Conservation (phyloP, 2,329 filamentous ascomycete genomes). For the Canariomyces notabilis region DNA sequence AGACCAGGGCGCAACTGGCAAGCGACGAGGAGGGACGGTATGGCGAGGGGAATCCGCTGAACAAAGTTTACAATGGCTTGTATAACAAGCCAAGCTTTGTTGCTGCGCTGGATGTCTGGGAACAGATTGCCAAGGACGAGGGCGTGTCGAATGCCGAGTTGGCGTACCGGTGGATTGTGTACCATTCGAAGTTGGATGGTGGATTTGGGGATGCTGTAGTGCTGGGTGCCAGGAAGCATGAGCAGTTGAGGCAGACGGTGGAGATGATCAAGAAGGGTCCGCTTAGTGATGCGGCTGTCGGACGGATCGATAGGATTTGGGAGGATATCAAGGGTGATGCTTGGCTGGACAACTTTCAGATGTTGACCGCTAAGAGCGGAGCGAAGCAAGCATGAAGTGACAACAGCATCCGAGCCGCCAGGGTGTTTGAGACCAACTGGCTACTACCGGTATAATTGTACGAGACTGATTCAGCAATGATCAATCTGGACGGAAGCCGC, state of each 20-base stretch:
- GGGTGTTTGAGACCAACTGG: no score
- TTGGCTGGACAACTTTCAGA: conserved; percentile 6
- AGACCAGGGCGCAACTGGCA: conserved; percentile 20
- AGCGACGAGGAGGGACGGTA: conserved; percentile 21
- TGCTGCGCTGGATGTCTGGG: conserved; percentile 11
- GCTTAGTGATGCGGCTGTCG: conserved; percentile 35
- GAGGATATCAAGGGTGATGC: conserved; percentile 14
- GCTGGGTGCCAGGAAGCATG: conserved; percentile 33
- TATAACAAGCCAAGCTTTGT: conserved; percentile 12
- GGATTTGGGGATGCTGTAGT: conserved; percentile 32
- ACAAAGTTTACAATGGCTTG: conserved; percentile 8
- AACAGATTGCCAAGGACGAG: conserved; percentile 4
- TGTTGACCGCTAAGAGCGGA: not conserved
- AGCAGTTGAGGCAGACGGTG: conserved; percentile 37
- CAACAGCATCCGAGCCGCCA: no score
- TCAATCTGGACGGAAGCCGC: no score
- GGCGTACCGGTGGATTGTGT: conserved; percentile 14
- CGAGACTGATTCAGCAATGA: no score
- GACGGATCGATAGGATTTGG: conserved; percentile 34
- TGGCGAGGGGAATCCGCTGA: not conserved
- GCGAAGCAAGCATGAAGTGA: no score
- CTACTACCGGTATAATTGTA: no score
- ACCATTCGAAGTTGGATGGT: conserved; percentile 3
- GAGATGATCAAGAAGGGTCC: conserved; percentile 35
- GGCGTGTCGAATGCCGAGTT: conserved; percentile 11